Base-by-base conservation (phyloP, 371 early-diverging fungal species). In the Mortierella sp. region DNA sequence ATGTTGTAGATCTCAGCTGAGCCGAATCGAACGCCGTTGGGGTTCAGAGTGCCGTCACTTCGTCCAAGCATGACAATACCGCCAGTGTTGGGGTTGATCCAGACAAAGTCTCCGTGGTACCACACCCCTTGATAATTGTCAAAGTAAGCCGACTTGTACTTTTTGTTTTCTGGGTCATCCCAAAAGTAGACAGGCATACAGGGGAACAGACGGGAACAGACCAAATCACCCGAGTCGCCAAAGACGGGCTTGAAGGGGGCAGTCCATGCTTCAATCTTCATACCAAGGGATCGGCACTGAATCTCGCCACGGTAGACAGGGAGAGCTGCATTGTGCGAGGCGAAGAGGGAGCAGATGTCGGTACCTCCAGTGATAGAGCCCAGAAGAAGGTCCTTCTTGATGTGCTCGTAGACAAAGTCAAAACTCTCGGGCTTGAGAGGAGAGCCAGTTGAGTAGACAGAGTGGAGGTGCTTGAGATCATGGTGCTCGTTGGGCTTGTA, bases 281-380 rank as follows among this genome's bases (percentile, higher is more conserved):
- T 98, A 13, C 99, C 99, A 54, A 99, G 91, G 57, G 94, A 93
- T 38, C 97, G 91, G 84, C 96, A 94, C 91, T 98, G 98, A 72
- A 99, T 97, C 88, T 99, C 98, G 60, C 99, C 99, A 19, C 96
- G 93, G 88, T 98, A 96, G 16, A 98, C 99, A 0, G 98, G 97
- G 5, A 97, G 90, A 26, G 95, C 94, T 7, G 93, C 89, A 84
- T 96, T 97, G 81, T 96, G 96, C 19, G 97, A 97, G 38, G 95
- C 97, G 92, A 99, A 99, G 72, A 98, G 89, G 7, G 98, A 97
- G 86, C 96, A 95, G 73, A 99, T 98, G 81, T 99, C 99, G 0
- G 99, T 99, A 50, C 99, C 99, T 45, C 99, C 98, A 9, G 99
- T 97, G 85, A 99, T 98, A 19, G 96, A 96, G 42, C 98, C 97